Evolutionary conservation across 345 rosid species (phyloP).

Genomic region (Gossypium stocksii): DNA sequence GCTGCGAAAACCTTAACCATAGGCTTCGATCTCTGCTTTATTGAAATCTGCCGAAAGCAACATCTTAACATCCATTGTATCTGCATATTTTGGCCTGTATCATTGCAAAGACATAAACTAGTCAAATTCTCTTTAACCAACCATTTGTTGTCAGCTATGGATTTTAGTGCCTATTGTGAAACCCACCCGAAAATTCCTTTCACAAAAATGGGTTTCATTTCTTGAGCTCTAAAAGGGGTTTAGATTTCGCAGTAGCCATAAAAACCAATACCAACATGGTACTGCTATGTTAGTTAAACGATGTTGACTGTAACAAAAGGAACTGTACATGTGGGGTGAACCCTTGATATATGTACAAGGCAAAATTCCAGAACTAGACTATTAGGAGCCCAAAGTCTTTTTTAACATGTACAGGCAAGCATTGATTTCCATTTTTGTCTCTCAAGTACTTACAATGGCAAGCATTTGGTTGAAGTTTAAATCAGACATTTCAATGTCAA

Average conservation of each 20-base stretch:
- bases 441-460: conserved; percentile 7
- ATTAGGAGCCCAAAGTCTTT: not conserved
- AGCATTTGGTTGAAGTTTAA: conserved; percentile 6
- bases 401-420: not conserved
- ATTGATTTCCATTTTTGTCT: not conserved
- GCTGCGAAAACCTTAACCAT: not conserved
- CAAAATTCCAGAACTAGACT: not conserved
- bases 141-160: not conserved
- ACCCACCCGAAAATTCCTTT: not conserved
- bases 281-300: not conserved
- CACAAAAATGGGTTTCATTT: not conserved
- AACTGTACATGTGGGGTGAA: not conserved
- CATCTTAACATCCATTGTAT: conserved; percentile 4
- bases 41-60: conserved; percentile 2
- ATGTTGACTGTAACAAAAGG: conserved; percentile 5
- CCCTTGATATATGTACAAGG: not conserved
- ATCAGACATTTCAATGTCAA: not conserved
- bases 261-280: not conserved
- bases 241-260: not conserved
- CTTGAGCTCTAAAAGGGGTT: not conserved
- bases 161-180: not conserved
- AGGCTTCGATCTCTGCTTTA: not conserved
- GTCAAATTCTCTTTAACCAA: not conserved
- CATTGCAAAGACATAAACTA: not conserved
- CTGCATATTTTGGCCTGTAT: not conserved